Evolutionary conservation across 23 red algal genomes (phyloP).

Genomic region (Pyropia haitanensis): DNA sequence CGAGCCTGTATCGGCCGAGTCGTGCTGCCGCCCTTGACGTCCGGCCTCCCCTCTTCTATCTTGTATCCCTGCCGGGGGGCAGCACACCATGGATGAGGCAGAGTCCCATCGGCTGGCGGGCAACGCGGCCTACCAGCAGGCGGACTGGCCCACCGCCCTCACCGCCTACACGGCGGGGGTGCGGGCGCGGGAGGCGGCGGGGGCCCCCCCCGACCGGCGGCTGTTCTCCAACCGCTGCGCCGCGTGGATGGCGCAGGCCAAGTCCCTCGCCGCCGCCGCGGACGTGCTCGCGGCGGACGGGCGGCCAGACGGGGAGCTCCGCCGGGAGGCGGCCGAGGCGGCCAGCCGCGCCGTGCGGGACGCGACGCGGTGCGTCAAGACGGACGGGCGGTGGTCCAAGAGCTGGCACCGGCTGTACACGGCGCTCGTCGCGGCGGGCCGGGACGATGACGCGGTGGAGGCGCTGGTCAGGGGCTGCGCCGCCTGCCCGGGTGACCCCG

Average conservation of each 20-base stretch:
- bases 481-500: too few species aligned
- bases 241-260: constrained; percentile 13
- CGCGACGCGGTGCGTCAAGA: constrained; percentile 30
- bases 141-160: constrained; percentile 62
- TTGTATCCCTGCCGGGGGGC: too few species aligned
- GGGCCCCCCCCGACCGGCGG: constrained; percentile 34
- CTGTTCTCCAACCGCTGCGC: constrained; percentile 77
- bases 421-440: constrained; percentile 46
- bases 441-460: constrained; percentile 48
- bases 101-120: constrained; percentile 4
- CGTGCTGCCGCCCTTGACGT: too few species aligned
- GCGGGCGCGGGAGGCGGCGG: constrained; percentile 17
- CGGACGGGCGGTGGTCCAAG: constrained; percentile 59
- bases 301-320: too few species aligned
- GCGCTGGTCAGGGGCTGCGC: constrained; percentile 28
- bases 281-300: constrained; percentile 4
- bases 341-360: constrained; percentile 35
- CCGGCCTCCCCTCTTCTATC: too few species aligned
- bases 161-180: constrained; percentile 43
- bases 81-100: too few species aligned
- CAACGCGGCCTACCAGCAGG: constrained; percentile 41
- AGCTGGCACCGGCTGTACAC: constrained; percentile 54
- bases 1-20: too few species aligned
- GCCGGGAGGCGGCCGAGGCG: background rate
- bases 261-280: constrained; percentile 18